phyloP scores from a whole-genome alignment of 2,329 filamentous ascomycete species.

The Diaporthe eres region DNA sequence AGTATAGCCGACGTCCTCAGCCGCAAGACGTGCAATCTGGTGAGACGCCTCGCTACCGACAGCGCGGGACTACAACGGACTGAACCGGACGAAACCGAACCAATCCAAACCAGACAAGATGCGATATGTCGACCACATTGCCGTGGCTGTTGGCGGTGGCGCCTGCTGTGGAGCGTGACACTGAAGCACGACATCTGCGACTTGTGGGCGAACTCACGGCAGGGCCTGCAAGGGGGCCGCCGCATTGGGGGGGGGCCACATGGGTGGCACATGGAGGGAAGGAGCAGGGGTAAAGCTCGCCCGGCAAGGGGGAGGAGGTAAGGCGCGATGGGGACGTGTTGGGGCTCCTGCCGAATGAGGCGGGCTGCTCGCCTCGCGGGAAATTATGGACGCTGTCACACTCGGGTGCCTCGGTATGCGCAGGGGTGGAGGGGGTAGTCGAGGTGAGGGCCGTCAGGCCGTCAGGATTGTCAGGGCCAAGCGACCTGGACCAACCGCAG shows the following conservation, averaged over 20 bases:
- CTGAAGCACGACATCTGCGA: constrained; percentile 3
- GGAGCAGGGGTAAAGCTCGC: not conserved
- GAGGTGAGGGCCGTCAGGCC: not conserved
- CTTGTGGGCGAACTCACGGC: not conserved
- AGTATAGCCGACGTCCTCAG: not conserved
- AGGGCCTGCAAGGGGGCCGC: not conserved
- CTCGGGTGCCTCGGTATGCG: constrained; percentile 26
- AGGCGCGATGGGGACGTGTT: not conserved
- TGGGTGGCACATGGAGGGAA: not conserved
- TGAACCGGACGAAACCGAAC: not conserved
- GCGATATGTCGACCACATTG: constrained; percentile 15
- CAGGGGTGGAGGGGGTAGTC: not conserved
- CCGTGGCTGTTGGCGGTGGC: not conserved
- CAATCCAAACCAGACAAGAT: not conserved
- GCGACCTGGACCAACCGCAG: not conserved
- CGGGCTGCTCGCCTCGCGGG: constrained; percentile 24
- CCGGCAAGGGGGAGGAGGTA: constrained; percentile 1
- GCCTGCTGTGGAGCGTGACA: constrained; percentile 22
- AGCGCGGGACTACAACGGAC: constrained; percentile 8
- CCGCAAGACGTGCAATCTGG: too few species aligned
- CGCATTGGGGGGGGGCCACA: not conserved
- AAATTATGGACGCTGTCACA: constrained; percentile 33
- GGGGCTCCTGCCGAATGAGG: constrained; percentile 30
- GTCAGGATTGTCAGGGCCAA: not conserved
- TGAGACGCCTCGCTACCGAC: constrained; percentile 22